phyloP scores from a whole-genome alignment of 345 rosid genomes.

The Ceriops zippeliana region DNA sequence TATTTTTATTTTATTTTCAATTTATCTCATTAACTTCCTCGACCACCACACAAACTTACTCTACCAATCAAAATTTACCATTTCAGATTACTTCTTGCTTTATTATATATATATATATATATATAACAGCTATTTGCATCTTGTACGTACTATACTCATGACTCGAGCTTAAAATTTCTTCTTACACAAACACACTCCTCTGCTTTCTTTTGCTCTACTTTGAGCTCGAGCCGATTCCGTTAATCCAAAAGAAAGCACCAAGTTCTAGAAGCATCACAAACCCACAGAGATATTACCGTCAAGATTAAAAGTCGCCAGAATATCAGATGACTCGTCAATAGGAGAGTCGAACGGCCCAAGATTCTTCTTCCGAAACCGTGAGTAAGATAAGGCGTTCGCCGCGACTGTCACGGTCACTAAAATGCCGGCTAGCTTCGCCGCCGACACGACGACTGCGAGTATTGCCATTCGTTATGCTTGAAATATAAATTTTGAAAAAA shows the following conservation, averaged over 20 bases:
- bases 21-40: too few relatives aligned
- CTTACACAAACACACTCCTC: too few relatives aligned
- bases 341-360: conserved; percentile 59
- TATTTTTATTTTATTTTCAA: too few relatives aligned
- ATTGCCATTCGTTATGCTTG: conserved; percentile 30
- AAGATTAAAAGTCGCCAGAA: conserved; percentile 66
- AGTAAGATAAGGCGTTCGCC: conserved; percentile 68
- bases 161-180: too few relatives aligned
- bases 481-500: neutral
- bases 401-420: conserved; percentile 63
- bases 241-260: neutral
- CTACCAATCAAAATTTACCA: too few relatives aligned
- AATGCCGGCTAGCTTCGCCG: conserved; percentile 67
- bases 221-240: too few relatives aligned
- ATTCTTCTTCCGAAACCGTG: conserved; percentile 57
- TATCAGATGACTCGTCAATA: conserved; percentile 65
- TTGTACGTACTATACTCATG: too few relatives aligned
- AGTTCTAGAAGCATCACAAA: neutral
- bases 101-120: too few relatives aligned
- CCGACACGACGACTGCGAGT: conserved; percentile 43
- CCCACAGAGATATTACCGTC: conserved; percentile 22
- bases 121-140: too few relatives aligned
- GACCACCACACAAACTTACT: too few relatives aligned
- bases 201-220: too few relatives aligned
- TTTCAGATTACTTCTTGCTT: too few relatives aligned